A percentile compares a stretch with the other conserved stretches of the same genome.
Conservation (phyloP, 345 rosid genomes). For the Hibiscus trionum region DNA sequence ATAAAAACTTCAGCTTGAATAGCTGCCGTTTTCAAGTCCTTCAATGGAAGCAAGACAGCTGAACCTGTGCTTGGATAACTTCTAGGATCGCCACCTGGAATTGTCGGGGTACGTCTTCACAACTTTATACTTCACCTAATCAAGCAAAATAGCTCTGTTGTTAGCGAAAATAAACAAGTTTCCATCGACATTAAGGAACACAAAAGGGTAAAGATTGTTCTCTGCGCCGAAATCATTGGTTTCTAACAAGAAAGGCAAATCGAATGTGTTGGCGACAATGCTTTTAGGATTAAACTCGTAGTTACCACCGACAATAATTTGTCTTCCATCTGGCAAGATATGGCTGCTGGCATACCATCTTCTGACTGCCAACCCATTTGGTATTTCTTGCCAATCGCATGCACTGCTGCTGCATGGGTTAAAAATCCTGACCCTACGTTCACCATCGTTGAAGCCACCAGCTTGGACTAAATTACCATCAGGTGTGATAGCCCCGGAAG, state of each 20-base stretch:
- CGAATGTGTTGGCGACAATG: slow-evolving; percentile 10
- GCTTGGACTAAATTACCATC: slow-evolving; percentile 66
- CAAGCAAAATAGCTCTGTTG: slow-evolving; percentile 55
- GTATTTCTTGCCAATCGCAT: slow-evolving; percentile 64
- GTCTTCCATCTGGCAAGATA: slow-evolving; percentile 55
- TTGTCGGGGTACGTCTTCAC: slow-evolving; percentile 53
- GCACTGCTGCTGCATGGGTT: slow-evolving; percentile 29
- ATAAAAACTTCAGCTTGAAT: slow-evolving; percentile 52
- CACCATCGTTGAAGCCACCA: slow-evolving; percentile 56
- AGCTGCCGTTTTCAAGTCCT: slow-evolving; percentile 23
- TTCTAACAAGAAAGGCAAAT: slow-evolving; percentile 47
- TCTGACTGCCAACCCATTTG: slow-evolving; percentile 35
- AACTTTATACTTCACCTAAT: slow-evolving; percentile 36
- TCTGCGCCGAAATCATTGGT: slow-evolving; percentile 42
- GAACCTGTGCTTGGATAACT: slow-evolving; percentile 82
- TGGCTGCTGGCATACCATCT: slow-evolving; percentile 81
- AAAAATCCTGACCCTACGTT: slow-evolving; percentile 39
- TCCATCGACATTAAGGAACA: slow-evolving; percentile 55
- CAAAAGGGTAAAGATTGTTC: slow-evolving; percentile 79
- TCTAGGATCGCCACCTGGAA: slow-evolving; percentile 73
- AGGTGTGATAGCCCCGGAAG: slow-evolving; percentile 56
- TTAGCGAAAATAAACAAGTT: slow-evolving; percentile 67
- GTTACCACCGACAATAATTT: slow-evolving; percentile 67
- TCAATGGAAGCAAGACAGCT: slow-evolving; percentile 64
- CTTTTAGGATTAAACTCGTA: slow-evolving; percentile 66